phyloP scores from a whole-genome alignment of 2,329 filamentous ascomycete species.

The Fusarium keratoplasticum region DNA sequence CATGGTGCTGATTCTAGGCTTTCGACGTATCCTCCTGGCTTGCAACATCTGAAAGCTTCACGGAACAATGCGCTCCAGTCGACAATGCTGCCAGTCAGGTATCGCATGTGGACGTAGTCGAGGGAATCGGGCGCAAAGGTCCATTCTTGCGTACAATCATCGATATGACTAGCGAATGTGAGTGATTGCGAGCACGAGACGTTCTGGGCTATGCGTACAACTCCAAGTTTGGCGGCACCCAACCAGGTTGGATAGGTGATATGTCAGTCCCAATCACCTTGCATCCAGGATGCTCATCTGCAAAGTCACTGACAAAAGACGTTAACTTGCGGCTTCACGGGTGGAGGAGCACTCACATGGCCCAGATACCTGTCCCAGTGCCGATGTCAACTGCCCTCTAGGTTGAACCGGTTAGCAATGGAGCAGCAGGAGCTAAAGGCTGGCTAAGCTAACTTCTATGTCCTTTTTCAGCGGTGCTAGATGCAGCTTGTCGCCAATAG shows the following conservation, averaged over 20 bases:
- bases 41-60: background rate
- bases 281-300: conserved; percentile 4
- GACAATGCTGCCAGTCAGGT: conserved; percentile 5
- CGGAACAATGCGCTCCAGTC: conserved; percentile 1
- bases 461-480: background rate
- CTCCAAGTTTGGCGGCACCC: conserved; percentile 10
- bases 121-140: conserved; percentile 1
- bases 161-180: background rate
- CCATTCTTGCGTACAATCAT: conserved; percentile 18
- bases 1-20: conserved; percentile 7
- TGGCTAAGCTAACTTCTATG: background rate
- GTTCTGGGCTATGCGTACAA: background rate
- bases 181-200: background rate
- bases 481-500: background rate
- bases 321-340: background rate
- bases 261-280: conserved; percentile 11
- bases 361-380: conserved; percentile 19
- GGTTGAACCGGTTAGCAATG: background rate
- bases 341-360: background rate
- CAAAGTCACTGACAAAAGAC: background rate
- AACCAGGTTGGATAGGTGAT: conserved; percentile 13
- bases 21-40: conserved; percentile 2
- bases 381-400: background rate
- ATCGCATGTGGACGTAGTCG: conserved; percentile 11
- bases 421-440: background rate